These are phyloP conservation scores for Pichia manshurica DNA, from an alignment of 805 yeast genomes.

Conservation along the genomic window DNA sequence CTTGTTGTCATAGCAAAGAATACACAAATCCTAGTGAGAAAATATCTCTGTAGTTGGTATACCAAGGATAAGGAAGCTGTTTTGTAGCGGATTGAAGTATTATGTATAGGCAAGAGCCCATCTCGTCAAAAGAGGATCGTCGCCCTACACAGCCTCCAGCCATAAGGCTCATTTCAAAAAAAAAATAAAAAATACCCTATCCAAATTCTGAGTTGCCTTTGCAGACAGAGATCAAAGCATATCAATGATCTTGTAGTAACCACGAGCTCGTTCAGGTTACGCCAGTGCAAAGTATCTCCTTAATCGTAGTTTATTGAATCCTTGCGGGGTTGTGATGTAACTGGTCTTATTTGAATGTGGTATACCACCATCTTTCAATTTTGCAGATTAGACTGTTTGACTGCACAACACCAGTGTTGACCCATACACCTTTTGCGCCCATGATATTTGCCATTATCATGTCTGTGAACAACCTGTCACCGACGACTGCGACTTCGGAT, in stretches of 20 bases:
- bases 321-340: too few relatives aligned
- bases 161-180: too few relatives aligned
- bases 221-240: too few relatives aligned
- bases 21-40: neutral
- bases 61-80: neutral
- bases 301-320: too few relatives aligned
- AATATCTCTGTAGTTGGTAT: neutral
- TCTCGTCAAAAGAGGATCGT: too few relatives aligned
- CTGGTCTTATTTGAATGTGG: neutral
- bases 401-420: conserved; percentile 65
- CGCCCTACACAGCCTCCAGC: too few relatives aligned
- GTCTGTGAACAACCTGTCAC: conserved; percentile 90
- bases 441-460: conserved; percentile 89
- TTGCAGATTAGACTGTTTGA: conserved; percentile 47
- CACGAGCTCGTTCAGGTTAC: too few relatives aligned
- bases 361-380: conserved; percentile 40
- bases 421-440: conserved; percentile 85
- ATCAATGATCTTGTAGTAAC: too few relatives aligned
- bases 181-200: too few relatives aligned
- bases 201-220: too few relatives aligned
- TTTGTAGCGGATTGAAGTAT: too few relatives aligned
- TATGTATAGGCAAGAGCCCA: neutral
- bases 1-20: conserved; percentile 15
- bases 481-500: conserved; percentile 73
- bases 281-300: too few relatives aligned